Percentiles rank a stretch among this genome's conserved stretches.
Evolutionary conservation across 164 flowering plant species (phyloP).

Genomic region (Buxus sempervirens): DNA sequence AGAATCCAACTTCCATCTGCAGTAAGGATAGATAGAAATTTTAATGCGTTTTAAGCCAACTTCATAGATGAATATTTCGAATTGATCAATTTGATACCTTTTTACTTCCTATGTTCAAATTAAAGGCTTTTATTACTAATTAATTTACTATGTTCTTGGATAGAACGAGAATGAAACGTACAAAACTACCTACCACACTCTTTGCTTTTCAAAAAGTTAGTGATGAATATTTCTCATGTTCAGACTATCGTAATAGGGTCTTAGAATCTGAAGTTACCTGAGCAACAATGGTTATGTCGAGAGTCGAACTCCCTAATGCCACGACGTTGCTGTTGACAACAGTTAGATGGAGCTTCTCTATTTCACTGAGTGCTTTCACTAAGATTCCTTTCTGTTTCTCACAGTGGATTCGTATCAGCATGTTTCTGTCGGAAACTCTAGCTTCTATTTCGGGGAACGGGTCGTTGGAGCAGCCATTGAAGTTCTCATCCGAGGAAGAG

Average conservation of each 20-base stretch:
- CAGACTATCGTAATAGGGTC: neutral
- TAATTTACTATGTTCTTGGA: too few species aligned
- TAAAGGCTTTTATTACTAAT: too few species aligned
- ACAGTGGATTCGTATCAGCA: slow-evolving; percentile 75
- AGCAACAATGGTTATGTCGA: slow-evolving; percentile 70
- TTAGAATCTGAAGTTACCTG: slow-evolving; percentile 37
- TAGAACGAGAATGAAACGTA: too few species aligned
- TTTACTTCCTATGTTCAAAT: neutral
- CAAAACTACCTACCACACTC: too few species aligned
- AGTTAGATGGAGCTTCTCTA: slow-evolving; percentile 62
- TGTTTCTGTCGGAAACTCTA: slow-evolving; percentile 58
- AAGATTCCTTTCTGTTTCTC: slow-evolving; percentile 62
- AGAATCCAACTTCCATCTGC: slow-evolving; percentile 57
- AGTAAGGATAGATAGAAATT: slow-evolving; percentile 8
- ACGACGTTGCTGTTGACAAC: slow-evolving; percentile 52
- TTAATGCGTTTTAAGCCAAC: neutral
- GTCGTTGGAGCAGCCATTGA: slow-evolving; percentile 26
- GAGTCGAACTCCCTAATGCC: slow-evolving; percentile 55
- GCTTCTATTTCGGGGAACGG: slow-evolving; percentile 81
- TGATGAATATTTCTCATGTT: neutral
- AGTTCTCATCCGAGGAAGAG: slow-evolving; percentile 37
- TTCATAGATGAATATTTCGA: neutral
- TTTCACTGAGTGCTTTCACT: slow-evolving; percentile 47
- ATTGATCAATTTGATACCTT: too few species aligned
- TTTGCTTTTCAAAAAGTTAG: neutral